These are phyloP conservation scores for Trichoderma citrinoviride DNA, from an alignment of 2,329 filamentous ascomycete species.

Conservation along the genomic window DNA sequence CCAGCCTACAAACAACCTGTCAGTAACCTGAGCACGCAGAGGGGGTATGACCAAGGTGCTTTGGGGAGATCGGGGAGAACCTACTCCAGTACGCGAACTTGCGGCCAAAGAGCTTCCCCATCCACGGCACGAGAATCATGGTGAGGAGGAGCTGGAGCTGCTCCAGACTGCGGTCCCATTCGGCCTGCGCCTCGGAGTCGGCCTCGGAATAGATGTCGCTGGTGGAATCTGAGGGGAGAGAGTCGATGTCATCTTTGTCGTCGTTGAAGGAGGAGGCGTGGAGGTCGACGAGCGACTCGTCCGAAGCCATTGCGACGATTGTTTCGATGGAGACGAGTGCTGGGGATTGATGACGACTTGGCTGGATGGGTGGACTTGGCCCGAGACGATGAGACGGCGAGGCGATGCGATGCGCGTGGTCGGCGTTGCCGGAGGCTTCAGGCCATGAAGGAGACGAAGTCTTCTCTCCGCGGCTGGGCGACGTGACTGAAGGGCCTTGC, in stretches of 20 bases:
- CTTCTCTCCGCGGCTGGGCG: neutral
- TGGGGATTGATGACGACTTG: neutral
- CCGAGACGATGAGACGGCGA: neutral
- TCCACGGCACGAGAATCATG: slow-evolving; percentile 91
- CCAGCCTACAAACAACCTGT: slow-evolving; percentile 63
- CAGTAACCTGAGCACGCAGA: neutral
- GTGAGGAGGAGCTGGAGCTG: slow-evolving; percentile 90
- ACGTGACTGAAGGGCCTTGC: neutral
- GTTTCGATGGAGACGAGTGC: neutral
- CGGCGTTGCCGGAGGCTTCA: neutral
- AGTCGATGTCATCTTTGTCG: slow-evolving; percentile 58
- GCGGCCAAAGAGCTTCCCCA: slow-evolving; percentile 91
- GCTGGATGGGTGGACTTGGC: neutral
- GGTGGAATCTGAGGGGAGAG: slow-evolving; percentile 60
- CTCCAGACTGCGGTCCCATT: slow-evolving; percentile 93
- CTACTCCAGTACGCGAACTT: slow-evolving; percentile 96
- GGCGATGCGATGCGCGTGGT: neutral
- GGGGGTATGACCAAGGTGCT: neutral
- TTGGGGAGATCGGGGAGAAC: slow-evolving; percentile 31
- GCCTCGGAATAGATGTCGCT: slow-evolving; percentile 57
- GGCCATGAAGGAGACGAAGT: neutral
- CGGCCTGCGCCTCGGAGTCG: slow-evolving; percentile 82
- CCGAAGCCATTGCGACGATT: slow-evolving; percentile 32
- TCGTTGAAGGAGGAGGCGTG: slow-evolving; percentile 46
- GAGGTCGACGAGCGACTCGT: slow-evolving; percentile 52